phyloP scores from a whole-genome alignment of 73 alveolate genomes.

The Paramecium sonneborni region DNA sequence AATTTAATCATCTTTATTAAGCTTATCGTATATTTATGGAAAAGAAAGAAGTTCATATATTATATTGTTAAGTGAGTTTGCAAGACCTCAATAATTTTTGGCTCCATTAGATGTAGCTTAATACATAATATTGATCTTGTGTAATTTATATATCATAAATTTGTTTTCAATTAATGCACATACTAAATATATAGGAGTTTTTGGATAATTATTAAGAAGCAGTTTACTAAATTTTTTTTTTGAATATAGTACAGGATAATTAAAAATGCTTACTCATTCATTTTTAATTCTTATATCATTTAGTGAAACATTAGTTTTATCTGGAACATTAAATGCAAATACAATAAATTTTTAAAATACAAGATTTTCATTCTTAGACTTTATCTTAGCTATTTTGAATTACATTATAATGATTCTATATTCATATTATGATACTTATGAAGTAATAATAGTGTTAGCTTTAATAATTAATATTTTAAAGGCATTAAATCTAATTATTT shows the following conservation, averaged over 20 bases:
- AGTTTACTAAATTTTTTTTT: not conserved
- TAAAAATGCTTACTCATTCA: not conserved
- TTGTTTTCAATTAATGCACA: not conserved
- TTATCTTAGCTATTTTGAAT: not conserved
- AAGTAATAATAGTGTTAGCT: not conserved
- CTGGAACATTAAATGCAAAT: not conserved
- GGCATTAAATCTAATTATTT: not conserved
- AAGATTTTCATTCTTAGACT: not conserved
- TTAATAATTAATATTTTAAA: not conserved
- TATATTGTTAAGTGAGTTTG: not conserved
- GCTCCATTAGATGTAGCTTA: not conserved
- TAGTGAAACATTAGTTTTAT: not conserved
- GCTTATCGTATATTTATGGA: constrained; percentile 4
- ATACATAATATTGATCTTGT: not conserved
- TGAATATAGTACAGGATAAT: not conserved
- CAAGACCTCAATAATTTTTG: constrained; percentile 3
- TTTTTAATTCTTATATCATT: not conserved
- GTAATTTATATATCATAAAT: not conserved
- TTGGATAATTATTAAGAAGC: not conserved
- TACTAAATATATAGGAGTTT: not conserved
- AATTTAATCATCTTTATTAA: not conserved
- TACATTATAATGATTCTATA: not conserved
- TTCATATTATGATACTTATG: not conserved
- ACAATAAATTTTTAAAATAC: not conserved
- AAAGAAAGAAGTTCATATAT: not conserved